These are phyloP conservation scores for Coriaria nepalensis DNA, from an alignment of 306 rosid genomes.

Conservation along the genomic window DNA sequence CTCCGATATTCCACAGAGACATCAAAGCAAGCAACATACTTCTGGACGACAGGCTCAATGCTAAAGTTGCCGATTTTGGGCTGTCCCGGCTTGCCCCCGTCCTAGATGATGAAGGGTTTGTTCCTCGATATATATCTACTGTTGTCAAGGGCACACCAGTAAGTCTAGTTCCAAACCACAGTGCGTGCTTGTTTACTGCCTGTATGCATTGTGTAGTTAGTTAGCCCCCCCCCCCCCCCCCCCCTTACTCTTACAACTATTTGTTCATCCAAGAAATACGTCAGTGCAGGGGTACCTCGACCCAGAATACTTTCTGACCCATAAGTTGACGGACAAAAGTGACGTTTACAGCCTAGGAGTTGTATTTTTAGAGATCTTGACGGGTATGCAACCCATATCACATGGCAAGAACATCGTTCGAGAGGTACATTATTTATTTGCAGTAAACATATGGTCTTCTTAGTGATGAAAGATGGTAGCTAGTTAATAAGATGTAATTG, in stretches of 20 bases:
- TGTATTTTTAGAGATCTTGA: constrained; percentile 60
- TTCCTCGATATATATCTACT: constrained; percentile 59
- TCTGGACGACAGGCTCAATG: constrained; percentile 44
- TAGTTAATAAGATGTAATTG: too few species aligned
- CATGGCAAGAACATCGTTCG: constrained; percentile 73
- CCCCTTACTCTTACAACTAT: too few species aligned
- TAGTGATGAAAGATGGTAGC: too few species aligned
- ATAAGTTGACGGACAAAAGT: constrained; percentile 61
- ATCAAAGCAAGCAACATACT: constrained; percentile 87
- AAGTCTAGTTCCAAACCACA: constrained; percentile 19
- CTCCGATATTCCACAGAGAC: constrained; percentile 91
- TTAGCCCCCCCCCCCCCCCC: too few species aligned
- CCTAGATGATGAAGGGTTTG: constrained; percentile 46
- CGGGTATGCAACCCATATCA: constrained; percentile 55
- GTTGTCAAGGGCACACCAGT: constrained; percentile 94
- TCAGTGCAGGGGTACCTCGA: constrained; percentile 63
- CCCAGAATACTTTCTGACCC: constrained; percentile 66
- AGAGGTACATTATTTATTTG: constrained; percentile 27
- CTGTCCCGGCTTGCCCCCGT: constrained; percentile 72
- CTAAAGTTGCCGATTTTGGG: constrained; percentile 94
- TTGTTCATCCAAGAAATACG: too few species aligned
- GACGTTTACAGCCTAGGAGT: constrained; percentile 75
- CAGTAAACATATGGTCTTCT: too few species aligned
- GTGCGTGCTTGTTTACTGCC: too few species aligned
- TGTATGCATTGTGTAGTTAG: too few species aligned